Conservation (phyloP, 2,329 filamentous ascomycete species). For the Kalmusia sp. region DNA sequence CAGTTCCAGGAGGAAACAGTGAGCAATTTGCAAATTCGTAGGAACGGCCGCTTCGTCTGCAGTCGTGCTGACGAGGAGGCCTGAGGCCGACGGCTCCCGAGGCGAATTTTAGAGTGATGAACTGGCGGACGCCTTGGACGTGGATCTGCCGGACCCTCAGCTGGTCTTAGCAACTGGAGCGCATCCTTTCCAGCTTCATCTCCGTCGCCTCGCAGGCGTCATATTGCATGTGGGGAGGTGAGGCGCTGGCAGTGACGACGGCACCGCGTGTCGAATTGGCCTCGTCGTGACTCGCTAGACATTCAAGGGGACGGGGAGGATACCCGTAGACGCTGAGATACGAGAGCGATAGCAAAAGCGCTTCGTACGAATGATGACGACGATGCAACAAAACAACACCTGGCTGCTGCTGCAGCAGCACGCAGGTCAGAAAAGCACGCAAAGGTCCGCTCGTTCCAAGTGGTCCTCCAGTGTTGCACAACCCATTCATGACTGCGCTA, state of each 20-base stretch:
- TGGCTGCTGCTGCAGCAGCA: too few species aligned
- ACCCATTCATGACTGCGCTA: too few species aligned
- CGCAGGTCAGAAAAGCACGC: background rate
- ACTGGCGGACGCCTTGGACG: background rate
- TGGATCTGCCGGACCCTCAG: slow-evolving; percentile 1
- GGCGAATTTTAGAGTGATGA: slow-evolving; percentile 4
- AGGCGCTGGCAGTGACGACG: background rate
- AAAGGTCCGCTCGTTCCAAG: background rate
- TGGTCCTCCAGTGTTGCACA: background rate
- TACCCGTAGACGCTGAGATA: background rate
- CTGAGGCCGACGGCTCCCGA: background rate
- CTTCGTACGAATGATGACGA: background rate
- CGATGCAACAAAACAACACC: background rate
- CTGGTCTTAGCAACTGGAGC: background rate
- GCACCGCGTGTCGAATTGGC: background rate
- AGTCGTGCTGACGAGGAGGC: slow-evolving; percentile 1
- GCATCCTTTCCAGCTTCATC: background rate
- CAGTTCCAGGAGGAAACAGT: background rate
- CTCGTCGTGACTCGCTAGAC: too few species aligned
- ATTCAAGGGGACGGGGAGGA: too few species aligned
- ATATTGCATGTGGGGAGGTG: background rate
- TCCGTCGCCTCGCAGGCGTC: background rate
- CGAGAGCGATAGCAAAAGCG: background rate
- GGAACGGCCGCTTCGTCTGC: background rate
- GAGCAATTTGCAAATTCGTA: background rate